phyloP scores from a whole-genome alignment of 108 stramenopile genomes.

The Aurantiochytrium sp. region DNA sequence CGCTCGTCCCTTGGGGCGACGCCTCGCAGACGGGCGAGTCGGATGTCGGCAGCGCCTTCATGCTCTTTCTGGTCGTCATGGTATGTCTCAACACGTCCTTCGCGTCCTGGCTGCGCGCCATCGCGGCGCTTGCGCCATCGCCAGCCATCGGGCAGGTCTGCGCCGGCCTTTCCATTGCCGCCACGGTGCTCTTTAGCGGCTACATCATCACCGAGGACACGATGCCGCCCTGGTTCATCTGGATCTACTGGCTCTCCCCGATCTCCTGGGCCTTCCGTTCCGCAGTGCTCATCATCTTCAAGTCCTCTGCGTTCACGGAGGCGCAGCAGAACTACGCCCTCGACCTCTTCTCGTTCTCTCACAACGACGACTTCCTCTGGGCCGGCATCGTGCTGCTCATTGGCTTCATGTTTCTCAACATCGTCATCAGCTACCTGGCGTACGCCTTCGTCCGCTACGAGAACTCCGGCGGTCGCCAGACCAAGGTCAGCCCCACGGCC shows the following conservation, averaged over 20 bases:
- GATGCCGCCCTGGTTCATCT: not conserved
- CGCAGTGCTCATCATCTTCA: not conserved
- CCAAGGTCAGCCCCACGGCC: not conserved
- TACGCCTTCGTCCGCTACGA: not conserved
- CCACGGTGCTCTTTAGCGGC: not conserved
- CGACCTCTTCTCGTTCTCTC: not conserved
- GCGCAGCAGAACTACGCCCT: not conserved
- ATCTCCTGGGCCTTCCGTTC: not conserved
- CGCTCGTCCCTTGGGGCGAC: not conserved
- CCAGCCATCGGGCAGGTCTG: not conserved
- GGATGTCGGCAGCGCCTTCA: not conserved
- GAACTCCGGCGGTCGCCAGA: not conserved
- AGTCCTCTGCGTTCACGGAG: not conserved
- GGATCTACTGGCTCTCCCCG: slow-evolving; percentile 16
- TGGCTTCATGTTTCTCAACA: not conserved
- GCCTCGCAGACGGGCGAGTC: not conserved
- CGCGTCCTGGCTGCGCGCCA: not conserved
- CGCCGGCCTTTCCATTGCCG: not conserved
- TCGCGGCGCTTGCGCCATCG: slow-evolving; percentile 43
- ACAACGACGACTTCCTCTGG: not conserved
- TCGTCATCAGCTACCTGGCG: not conserved
- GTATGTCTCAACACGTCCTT: not conserved
- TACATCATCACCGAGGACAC: not conserved
- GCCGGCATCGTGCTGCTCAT: not conserved
- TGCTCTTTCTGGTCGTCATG: not conserved